Conservation (phyloP, 371 early-diverging fungal genomes). For the Zychaea mexicana region DNA sequence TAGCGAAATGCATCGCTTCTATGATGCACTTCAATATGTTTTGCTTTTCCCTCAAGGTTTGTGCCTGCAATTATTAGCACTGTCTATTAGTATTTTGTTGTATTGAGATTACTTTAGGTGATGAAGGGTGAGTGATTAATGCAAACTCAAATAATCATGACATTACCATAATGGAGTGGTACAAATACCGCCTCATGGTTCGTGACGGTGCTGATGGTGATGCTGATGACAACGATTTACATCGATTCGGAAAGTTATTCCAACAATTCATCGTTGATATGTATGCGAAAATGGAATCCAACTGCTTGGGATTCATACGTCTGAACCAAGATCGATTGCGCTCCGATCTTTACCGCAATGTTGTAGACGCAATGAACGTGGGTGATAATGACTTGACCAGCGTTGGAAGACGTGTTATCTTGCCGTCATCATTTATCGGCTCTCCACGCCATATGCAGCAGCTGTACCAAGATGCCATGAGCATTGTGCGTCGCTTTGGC, state of each 20-base stretch:
- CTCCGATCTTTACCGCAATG: neutral
- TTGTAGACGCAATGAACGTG: neutral
- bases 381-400: neutral
- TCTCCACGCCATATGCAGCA: neutral
- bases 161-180: neutral
- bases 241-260: neutral
- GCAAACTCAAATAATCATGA: neutral
- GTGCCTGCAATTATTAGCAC: neutral
- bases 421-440: neutral
- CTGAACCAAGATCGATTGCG: neutral
- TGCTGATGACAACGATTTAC: too few species aligned
- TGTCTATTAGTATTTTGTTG: neutral
- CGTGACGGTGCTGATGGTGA: neutral
- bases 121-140: neutral
- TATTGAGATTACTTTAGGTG: neutral
- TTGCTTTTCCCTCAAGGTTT: neutral
- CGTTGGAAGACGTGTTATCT: neutral
- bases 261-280: neutral
- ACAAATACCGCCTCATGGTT: too few species aligned
- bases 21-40: neutral
- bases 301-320: neutral
- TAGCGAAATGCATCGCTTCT: neutral
- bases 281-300: neutral
- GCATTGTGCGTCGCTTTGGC: neutral
- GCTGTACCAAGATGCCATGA: neutral